A percentile compares a stretch with the other conserved stretches of the same genome.
Conservation (phyloP, 345 rosid species). For the Draba incana region DNA sequence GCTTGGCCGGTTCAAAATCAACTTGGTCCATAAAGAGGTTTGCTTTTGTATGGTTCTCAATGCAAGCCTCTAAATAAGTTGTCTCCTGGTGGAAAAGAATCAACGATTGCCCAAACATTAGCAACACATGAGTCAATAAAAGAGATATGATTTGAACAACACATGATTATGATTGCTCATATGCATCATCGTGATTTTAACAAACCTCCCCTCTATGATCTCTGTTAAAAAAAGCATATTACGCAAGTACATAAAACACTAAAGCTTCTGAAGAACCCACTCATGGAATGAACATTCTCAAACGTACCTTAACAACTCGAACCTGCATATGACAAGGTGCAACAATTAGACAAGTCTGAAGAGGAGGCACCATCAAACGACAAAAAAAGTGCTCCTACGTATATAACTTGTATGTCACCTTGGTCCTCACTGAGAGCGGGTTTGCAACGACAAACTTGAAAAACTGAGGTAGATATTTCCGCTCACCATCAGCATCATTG, state of each 20-base stretch:
- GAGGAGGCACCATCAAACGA: background rate
- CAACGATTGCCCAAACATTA: constrained; percentile 19
- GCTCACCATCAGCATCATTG: constrained; percentile 79
- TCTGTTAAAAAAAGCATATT: background rate
- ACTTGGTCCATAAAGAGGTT: constrained; percentile 97
- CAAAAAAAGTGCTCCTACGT: background rate
- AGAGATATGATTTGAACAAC: background rate
- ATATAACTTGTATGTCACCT: constrained; percentile 48
- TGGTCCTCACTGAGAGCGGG: constrained; percentile 91
- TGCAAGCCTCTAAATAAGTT: constrained; percentile 90
- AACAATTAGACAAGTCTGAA: constrained; percentile 26
- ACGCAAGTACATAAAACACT: background rate
- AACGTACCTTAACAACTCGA: constrained; percentile 81
- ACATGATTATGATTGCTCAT: background rate
- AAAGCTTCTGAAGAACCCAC: constrained; percentile 10
- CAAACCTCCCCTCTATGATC: background rate
- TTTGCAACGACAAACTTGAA: constrained; percentile 91
- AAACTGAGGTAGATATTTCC: constrained; percentile 96
- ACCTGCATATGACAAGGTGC: constrained; percentile 61
- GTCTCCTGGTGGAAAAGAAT: constrained; percentile 63
- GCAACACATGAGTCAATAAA: constrained; percentile 2
- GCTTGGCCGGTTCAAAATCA: constrained; percentile 93
- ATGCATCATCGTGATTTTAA: constrained; percentile 13
- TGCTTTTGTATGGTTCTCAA: constrained; percentile 91
- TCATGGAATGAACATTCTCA: background rate